Evolutionary conservation across 2,329 filamentous ascomycete genomes (phyloP).

Genomic region (Phaeosphaeriaceae sp.): DNA sequence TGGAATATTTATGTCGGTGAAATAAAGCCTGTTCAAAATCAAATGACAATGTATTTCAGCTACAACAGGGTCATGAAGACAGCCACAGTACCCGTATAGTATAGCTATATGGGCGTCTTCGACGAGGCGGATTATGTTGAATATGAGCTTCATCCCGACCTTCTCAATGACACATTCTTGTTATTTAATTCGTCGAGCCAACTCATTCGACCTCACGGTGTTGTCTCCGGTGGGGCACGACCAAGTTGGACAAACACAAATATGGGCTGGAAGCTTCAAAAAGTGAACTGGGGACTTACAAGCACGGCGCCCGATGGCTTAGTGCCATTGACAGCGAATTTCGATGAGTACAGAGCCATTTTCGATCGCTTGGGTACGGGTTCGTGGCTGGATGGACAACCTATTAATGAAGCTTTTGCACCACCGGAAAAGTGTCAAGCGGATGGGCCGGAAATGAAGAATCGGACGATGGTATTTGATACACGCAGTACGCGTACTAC

Average conservation of each 20-base stretch:
- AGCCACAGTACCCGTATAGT: conserved; percentile 5
- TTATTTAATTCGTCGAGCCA: conserved; percentile 5
- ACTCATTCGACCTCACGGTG: background rate
- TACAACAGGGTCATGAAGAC: background rate
- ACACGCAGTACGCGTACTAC: background rate
- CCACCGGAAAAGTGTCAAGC: background rate
- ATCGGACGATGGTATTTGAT: background rate
- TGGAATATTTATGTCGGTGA: conserved; percentile 1
- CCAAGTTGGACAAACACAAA: conserved; percentile 8
- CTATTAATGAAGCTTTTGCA: too few species aligned
- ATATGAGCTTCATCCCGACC: conserved; percentile 5
- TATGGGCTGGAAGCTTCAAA: conserved; percentile 1
- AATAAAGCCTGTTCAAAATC: conserved; percentile 3
- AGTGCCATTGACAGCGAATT: conserved; percentile 11
- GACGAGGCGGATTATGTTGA: conserved; percentile 5
- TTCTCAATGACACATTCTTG: conserved; percentile 9
- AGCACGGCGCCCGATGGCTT: conserved; percentile 2
- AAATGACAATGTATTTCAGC: background rate
- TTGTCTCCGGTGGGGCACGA: conserved; percentile 4
- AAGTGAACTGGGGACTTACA: conserved; percentile 8
- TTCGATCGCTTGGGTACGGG: conserved; percentile 8
- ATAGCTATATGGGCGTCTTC: conserved; percentile 3
- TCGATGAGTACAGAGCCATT: conserved; percentile 8
- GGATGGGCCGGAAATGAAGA: conserved; percentile 1
- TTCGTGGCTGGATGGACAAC: conserved; percentile 4